Conservation (phyloP, 202 grass and related monocot genomes). For the Schoenoplectus tabernaemontani region DNA sequence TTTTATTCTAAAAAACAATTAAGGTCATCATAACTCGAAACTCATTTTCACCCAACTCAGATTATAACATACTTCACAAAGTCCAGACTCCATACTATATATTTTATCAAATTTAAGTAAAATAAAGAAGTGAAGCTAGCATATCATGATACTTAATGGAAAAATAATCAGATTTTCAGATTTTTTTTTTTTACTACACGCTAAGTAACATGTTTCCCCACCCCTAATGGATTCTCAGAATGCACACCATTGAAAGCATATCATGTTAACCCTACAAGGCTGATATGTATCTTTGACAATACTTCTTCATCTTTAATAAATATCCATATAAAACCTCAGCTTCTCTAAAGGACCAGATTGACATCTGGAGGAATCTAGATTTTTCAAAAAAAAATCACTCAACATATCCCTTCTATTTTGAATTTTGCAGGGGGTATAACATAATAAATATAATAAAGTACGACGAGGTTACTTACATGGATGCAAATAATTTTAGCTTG, state of each 20-base stretch:
- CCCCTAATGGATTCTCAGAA: neutral
- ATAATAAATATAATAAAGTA: neutral
- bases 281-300: too few relatives aligned
- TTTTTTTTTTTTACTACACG: neutral
- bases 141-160: neutral
- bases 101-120: neutral
- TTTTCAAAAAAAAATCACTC: neutral
- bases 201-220: neutral
- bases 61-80: neutral
- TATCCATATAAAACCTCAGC: neutral
- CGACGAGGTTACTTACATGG: conserved; percentile 39
- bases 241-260: neutral
- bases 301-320: neutral
- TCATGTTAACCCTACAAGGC: neutral
- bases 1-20: neutral
- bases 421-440: neutral
- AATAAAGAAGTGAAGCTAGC: neutral
- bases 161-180: neutral
- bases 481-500: too few relatives aligned
- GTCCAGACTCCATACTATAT: neutral
- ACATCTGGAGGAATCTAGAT: neutral
- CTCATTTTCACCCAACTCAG: neutral
- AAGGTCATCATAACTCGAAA: neutral
- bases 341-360: neutral
- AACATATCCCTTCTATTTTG: neutral